Base-by-base conservation (phyloP, 1,139 yeast species). In the Taiozyma onychis region DNA sequence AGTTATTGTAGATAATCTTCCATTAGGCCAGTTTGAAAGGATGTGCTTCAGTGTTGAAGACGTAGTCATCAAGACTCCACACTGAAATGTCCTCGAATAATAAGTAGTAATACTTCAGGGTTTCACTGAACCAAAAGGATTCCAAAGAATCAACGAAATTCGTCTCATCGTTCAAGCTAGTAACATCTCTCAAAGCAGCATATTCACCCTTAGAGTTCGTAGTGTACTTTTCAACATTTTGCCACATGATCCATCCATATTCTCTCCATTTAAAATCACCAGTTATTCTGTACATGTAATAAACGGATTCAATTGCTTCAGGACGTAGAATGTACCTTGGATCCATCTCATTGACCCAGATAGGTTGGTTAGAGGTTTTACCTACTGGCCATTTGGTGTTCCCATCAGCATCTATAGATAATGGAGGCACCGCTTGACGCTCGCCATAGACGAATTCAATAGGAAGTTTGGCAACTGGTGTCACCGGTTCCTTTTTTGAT, bases 21-120 rank as follows among this genome's bases (percentile, higher is more conserved):
- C 30, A 41, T 18, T 32, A 26, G 13, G 41, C 53, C 42, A 59
- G 47, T 48, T 77, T 81, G 67, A 87, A 77, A 22, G 93, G 87
- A 66, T 88, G 95, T 0, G 95, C 95, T 61, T 86, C 90, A 9
- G 90, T 83, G 61, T 88, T 87, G 66, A 83, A 82, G 11, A 88
- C 87, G 61, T 78, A 85, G 48, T 86, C 78, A 61, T 85, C 89
- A 60, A 88, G 71, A 44, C 86, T 83, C 53, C 81, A 66, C 52
- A 74, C 73, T 51, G 76, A 71, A 5, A 75, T 72, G 48, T 85
- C 89, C 51, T 82, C 83, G 65, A 85, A 85, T 59, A 87, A 71
- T 54, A 87, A 71, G 65, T 83, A 86, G 56, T 81, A 82, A 65
- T 85, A 86, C 66, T 87, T 86, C 63, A 87, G 72, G 2, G 95